Evolutionary conservation across 495 filamentous ascomycete genomes (phyloP).

Genomic region (Xylaria telfairii): DNA sequence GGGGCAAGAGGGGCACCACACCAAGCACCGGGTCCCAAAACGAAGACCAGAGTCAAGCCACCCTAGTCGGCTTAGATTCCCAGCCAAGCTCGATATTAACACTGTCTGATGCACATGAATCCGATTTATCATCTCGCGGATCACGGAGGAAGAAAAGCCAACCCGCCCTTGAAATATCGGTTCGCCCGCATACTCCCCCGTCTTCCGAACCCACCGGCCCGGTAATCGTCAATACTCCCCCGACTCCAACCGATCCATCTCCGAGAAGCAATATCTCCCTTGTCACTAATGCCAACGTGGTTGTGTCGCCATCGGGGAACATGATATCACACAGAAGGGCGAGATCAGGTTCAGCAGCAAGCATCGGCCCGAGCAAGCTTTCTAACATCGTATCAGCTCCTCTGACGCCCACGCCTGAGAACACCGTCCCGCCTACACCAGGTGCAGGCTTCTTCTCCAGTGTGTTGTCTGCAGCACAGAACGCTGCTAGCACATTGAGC

Average conservation of each 20-base stretch:
- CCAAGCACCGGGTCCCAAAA: conserved; percentile 28
- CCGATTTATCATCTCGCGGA: conserved; percentile 29
- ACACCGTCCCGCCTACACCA: conserved; percentile 47
- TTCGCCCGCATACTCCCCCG: conserved; percentile 53
- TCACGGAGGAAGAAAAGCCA: conserved; percentile 42
- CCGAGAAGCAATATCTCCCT: conserved; percentile 36
- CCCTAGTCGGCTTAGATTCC: conserved; percentile 25
- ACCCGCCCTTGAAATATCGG: conserved; percentile 40
- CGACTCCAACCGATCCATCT: conserved; percentile 56
- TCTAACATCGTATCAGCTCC: conserved; percentile 78
- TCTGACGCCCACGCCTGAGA: conserved; percentile 72
- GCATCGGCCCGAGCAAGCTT: conserved; percentile 83
- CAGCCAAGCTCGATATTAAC: conserved; percentile 28
- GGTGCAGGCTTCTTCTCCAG: conserved; percentile 84
- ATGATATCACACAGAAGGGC: conserved; percentile 70
- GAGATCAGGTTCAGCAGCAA: conserved; percentile 66
- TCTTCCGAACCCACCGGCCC: conserved; percentile 47
- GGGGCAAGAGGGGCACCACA: conserved; percentile 40
- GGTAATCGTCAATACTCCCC: conserved; percentile 63
- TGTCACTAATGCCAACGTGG: conserved; percentile 36
- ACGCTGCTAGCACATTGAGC: conserved; percentile 84
- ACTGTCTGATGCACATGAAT: conserved; percentile 33
- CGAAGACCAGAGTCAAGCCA: conserved; percentile 33
- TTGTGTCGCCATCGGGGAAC: conserved; percentile 60
- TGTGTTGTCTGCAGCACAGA: conserved; percentile 92